Percentiles rank a stretch among this genome's conserved stretches.
phyloP scores from a whole-genome alignment of 305 asterid genomes.

The Fraxinus sp. region DNA sequence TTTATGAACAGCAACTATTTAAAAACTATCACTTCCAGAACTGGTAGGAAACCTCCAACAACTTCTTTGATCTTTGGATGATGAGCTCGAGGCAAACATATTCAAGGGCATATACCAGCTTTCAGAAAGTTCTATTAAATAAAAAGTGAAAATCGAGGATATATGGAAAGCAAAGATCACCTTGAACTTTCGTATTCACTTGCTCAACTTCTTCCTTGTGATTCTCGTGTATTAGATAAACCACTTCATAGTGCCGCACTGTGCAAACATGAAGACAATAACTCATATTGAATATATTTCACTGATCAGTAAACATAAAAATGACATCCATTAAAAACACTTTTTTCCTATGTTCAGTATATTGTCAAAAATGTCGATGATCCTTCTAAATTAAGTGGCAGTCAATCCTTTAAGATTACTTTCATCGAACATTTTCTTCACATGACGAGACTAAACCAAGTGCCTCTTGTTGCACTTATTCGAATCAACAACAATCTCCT shows the following conservation, averaged over 20 bases:
- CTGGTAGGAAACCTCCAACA: neutral
- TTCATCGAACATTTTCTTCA: neutral
- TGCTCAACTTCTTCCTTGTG: constrained; percentile 69
- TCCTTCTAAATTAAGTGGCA: neutral
- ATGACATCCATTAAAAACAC: neutral
- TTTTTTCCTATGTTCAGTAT: neutral
- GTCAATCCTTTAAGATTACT: neutral
- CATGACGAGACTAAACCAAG: neutral
- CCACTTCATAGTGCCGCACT: constrained; percentile 98
- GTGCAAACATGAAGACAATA: constrained; percentile 18
- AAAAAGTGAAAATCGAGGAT: neutral
- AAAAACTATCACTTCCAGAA: neutral
- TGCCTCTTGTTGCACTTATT: neutral
- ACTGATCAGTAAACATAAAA: neutral
- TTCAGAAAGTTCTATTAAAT: neutral
- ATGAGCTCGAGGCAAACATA: neutral
- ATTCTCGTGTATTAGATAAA: constrained; percentile 84
- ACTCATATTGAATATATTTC: constrained; percentile 17
- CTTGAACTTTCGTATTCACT: constrained; percentile 75
- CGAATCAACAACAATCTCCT: neutral
- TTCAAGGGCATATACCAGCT: neutral
- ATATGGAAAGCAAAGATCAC: constrained; percentile 34
- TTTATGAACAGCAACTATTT: neutral
- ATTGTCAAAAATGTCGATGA: neutral
- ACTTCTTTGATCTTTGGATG: neutral